Base-by-base conservation (phyloP, 2,329 filamentous ascomycete genomes). In the Beauveria australis region DNA sequence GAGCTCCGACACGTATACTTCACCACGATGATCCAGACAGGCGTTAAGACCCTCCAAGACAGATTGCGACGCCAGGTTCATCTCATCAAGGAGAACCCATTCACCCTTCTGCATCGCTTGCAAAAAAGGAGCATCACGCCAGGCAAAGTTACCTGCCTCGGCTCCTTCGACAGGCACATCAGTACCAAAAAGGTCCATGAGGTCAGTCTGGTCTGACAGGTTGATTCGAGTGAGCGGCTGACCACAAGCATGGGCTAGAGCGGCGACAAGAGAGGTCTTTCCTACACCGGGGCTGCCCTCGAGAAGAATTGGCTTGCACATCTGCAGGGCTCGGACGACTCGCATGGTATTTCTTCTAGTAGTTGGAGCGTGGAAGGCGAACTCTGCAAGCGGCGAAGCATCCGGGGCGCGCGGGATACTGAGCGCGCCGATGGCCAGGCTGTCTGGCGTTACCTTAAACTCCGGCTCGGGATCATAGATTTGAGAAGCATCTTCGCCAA, bases 281-380 rank as follows among this genome's bases (percentile, higher is more conserved):
- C 94, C 94, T 24, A 99, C 94, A 71, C 94, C 94, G n/a, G 94
- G 94, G 67, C 90, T 97, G 41, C 95, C 94, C 76, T 99, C 94
- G 3, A 99, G 82, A 7, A 99, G 80, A 59, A 99, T 93, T 3
- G 94, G 93, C 70, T 97, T 97, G 57, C 85, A 81, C 59, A 96
- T 85, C 68, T 96, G 92, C 63, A 99, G 78, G 16, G 93, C 95
- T 64, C 94, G 87, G 60, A 95, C 83, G 37, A 99, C 88, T 70
- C 94, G 84, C 85, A 97, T 93, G 0, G 89, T 89, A 70, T 99
- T 99, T 54, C 88, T 81, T 62, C 88, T 87, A 1, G 94, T 97
- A 0, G 94, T 99, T 0, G 91, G 91, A 1, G 94, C 92, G 65
- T 91, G 85, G 67, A 99, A 89, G 24, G 91, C 89, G 37, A 77